A percentile compares a stretch with the other conserved stretches of the same genome.
These are phyloP conservation scores for Coemansia sp. DNA, from an alignment of 192 early-diverging fungal species.

Conservation along the genomic window DNA sequence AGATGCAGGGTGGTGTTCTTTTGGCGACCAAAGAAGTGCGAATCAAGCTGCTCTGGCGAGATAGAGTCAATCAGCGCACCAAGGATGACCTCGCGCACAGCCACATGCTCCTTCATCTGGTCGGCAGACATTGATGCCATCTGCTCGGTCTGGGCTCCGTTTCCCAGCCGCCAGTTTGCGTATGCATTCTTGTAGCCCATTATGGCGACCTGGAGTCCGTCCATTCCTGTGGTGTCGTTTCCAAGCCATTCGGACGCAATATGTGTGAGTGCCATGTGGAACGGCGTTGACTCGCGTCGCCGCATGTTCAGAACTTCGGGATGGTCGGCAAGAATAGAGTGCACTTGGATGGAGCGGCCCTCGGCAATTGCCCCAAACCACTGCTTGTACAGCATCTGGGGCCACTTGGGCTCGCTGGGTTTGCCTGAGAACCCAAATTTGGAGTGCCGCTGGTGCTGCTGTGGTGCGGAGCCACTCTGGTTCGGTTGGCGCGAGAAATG, in stretches of 20 bases:
- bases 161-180: constrained; percentile 54
- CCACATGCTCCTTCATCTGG: constrained; percentile 52
- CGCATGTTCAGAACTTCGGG: constrained; percentile 52
- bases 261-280: constrained; percentile 50
- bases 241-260: constrained; percentile 55
- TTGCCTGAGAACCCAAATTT: constrained; percentile 10
- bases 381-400: constrained; percentile 46
- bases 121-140: constrained; percentile 50
- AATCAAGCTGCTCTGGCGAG: constrained; percentile 53
- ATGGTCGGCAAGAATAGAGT: constrained; percentile 52
- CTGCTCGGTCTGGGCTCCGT: constrained; percentile 44
- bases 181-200: constrained; percentile 58
- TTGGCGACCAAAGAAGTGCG: constrained; percentile 55
- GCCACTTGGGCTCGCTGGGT: constrained; percentile 12
- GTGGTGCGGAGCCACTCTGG: constrained; percentile 12
- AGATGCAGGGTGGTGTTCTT: constrained; percentile 56
- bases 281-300: constrained; percentile 54
- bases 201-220: constrained; percentile 57
- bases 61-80: constrained; percentile 54
- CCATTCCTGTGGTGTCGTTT: constrained; percentile 58
- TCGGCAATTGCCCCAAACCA: constrained; percentile 59
- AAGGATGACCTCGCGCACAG: constrained; percentile 52
- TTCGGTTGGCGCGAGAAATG: constrained; percentile 34
- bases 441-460: constrained; percentile 6
- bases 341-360: constrained; percentile 55